Evolutionary conservation across 2,329 filamentous ascomycete genomes (phyloP).

Genomic region (Neoscytalidium dimidiatum): DNA sequence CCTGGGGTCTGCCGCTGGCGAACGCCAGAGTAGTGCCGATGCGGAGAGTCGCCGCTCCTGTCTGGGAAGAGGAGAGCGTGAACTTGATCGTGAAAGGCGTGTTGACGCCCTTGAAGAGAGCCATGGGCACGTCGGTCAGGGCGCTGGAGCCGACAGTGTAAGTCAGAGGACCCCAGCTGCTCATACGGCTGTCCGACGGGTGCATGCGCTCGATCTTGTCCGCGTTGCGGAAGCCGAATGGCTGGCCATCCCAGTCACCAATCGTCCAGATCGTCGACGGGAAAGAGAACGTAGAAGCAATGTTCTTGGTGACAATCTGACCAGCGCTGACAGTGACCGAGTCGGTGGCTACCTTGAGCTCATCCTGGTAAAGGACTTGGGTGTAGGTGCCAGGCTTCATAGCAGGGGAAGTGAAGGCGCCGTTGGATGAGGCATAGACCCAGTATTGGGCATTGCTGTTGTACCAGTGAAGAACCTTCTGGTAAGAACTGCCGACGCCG

Average conservation of each 20-base stretch:
- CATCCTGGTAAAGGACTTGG: slow-evolving; percentile 65
- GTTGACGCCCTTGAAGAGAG: slow-evolving; percentile 63
- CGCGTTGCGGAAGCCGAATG: slow-evolving; percentile 63
- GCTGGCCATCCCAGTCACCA: slow-evolving; percentile 65
- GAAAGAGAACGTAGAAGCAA: slow-evolving; percentile 53
- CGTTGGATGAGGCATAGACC: slow-evolving; percentile 56
- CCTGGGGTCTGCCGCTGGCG: slow-evolving; percentile 59
- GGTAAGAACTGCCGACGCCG: slow-evolving; percentile 52
- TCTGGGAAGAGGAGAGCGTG: slow-evolving; percentile 51
- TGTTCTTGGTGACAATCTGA: slow-evolving; percentile 51
- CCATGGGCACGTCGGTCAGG: slow-evolving; percentile 64
- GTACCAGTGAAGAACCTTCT: slow-evolving; percentile 64
- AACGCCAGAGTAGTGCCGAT: slow-evolving; percentile 67
- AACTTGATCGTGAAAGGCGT: slow-evolving; percentile 63
- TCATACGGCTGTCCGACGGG: slow-evolving; percentile 66
- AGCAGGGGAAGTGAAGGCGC: slow-evolving; percentile 62
- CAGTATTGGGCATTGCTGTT: slow-evolving; percentile 62
- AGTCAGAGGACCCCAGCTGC: slow-evolving; percentile 60
- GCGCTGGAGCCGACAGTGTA: slow-evolving; percentile 62
- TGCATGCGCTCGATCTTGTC: slow-evolving; percentile 70
- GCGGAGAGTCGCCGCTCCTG: slow-evolving; percentile 59
- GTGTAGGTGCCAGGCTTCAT: slow-evolving; percentile 71
- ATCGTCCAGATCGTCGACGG: slow-evolving; percentile 61
- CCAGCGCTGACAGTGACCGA: slow-evolving; percentile 59
- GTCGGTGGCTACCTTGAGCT: slow-evolving; percentile 50